Conservation (phyloP, 2,329 filamentous ascomycete genomes). For the Aspergillus fumigatus region DNA sequence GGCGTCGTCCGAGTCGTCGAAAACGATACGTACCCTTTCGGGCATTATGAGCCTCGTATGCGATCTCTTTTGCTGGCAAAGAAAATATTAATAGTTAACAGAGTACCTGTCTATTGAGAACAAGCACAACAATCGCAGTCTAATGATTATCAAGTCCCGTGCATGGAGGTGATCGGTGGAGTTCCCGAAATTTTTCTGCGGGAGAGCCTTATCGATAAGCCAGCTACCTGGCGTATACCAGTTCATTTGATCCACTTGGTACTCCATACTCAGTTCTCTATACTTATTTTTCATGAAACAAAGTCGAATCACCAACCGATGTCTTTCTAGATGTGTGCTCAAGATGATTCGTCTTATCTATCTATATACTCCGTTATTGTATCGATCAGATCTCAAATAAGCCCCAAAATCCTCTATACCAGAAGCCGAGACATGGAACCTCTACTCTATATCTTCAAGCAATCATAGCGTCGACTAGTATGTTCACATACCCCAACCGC, state of each 20-base stretch:
- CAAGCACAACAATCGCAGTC: not conserved
- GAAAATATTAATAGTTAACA: not conserved
- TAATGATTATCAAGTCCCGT: not conserved
- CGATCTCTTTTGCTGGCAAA: not conserved
- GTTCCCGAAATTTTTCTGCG: constrained; percentile 21
- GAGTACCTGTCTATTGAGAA: not conserved
- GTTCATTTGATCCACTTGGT: not conserved
- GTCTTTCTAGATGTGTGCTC: not conserved
- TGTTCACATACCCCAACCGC: constrained; percentile 49
- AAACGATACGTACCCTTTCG: constrained; percentile 38
- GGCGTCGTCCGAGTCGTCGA: constrained; percentile 31
- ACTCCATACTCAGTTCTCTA: not conserved
- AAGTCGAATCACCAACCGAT: not conserved
- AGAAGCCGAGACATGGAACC: not conserved
- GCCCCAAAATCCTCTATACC: not conserved
- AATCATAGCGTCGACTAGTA: constrained; percentile 8
- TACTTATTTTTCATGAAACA: not conserved
- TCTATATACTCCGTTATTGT: not conserved
- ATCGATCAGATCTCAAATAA: not conserved
- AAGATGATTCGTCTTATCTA: not conserved
- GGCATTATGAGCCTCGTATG: constrained; percentile 31
- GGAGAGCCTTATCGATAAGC: constrained; percentile 26
- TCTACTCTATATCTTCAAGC: not conserved
- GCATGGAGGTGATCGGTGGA: not conserved
- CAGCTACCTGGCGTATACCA: constrained; percentile 9